These are phyloP conservation scores for Aspergillus conjunctus DNA, from an alignment of 495 filamentous ascomycete genomes.

Conservation along the genomic window DNA sequence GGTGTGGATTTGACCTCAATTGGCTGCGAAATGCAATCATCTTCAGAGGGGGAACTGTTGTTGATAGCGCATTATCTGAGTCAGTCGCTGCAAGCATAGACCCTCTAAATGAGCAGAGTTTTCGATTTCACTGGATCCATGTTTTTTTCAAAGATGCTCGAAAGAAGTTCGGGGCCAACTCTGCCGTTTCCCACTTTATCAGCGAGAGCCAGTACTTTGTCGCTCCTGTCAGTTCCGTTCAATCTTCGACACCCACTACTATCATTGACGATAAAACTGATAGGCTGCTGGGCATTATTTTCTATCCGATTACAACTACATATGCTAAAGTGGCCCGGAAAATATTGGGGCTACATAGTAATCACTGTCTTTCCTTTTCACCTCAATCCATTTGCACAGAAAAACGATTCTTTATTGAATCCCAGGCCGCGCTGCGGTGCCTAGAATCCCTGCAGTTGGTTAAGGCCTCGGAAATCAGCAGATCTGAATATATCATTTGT, in stretches of 20 bases:
- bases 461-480: not conserved
- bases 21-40: constrained; percentile 1
- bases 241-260: not conserved
- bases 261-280: not conserved
- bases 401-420: not conserved
- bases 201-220: not conserved
- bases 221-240: not conserved
- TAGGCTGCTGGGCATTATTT: not conserved
- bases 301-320: not conserved
- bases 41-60: not conserved
- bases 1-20: not conserved
- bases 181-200: not conserved
- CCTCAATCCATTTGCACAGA: not conserved
- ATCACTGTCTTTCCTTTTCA: not conserved
- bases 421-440: not conserved
- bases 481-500: not conserved
- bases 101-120: not conserved
- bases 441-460: not conserved
- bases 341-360: not conserved
- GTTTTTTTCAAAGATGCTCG: not conserved
- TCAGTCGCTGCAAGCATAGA: not conserved
- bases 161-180: not conserved
- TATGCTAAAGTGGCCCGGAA: not conserved
- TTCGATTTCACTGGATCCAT: not conserved
- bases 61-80: not conserved